Evolutionary conservation across 768 basidiomycete genomes (phyloP).

Genomic region (Kwoniella europaea): DNA sequence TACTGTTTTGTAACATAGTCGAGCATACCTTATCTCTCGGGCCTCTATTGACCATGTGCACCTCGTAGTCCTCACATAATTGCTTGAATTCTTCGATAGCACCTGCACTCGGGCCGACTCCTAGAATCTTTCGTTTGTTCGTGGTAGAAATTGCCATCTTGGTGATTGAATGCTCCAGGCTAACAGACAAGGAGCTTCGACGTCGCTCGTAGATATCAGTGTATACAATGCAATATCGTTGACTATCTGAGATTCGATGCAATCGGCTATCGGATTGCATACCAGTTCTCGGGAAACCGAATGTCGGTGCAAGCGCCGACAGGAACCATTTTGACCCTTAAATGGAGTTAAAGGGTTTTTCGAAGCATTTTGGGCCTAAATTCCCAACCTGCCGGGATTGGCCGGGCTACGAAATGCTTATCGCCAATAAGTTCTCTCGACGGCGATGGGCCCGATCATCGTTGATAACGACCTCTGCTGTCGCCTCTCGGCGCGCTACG

Average conservation of each 20-base stretch:
- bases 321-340: background rate
- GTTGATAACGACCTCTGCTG: background rate
- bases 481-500: background rate
- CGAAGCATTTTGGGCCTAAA: too few relatives aligned
- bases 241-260: background rate
- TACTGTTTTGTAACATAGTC: background rate
- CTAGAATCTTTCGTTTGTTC: constrained; percentile 22
- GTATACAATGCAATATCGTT: background rate
- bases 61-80: constrained; percentile 32
- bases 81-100: constrained; percentile 33
- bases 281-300: background rate
- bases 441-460: background rate
- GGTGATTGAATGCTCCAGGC: background rate
- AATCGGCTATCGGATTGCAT: background rate
- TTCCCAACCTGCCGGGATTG: too few relatives aligned
- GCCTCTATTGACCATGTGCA: constrained; percentile 35
- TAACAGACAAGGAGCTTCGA: background rate
- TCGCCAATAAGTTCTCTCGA: background rate
- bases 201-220: background rate
- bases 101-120: constrained; percentile 25
- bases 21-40: constrained; percentile 24
- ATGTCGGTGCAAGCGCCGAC: background rate
- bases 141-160: background rate
- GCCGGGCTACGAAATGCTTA: background rate
- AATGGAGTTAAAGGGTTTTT: too few relatives aligned